phyloP scores from a whole-genome alignment of 2,329 filamentous ascomycete genomes.

The Alternaria metachromatica region DNA sequence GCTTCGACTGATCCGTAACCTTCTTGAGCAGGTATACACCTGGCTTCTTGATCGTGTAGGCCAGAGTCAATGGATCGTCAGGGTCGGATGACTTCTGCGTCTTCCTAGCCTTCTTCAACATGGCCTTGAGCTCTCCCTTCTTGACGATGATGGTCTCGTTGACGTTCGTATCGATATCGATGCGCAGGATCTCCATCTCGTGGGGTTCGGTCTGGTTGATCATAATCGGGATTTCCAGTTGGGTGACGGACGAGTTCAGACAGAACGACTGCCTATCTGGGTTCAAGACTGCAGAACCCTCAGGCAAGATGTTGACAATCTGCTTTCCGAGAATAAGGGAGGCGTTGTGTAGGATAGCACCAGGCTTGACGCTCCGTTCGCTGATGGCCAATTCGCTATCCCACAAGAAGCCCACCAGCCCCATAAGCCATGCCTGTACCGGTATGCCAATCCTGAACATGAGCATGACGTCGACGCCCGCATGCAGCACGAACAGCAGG shows the following conservation, averaged over 20 bases:
- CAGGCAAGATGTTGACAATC: slow-evolving; percentile 95
- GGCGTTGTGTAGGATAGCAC: slow-evolving; percentile 85
- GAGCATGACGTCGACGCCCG: slow-evolving; percentile 78
- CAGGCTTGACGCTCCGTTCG: slow-evolving; percentile 90
- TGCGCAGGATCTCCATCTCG: slow-evolving; percentile 84
- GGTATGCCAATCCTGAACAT: slow-evolving; percentile 93
- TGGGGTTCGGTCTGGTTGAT: slow-evolving; percentile 94
- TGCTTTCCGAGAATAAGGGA: slow-evolving; percentile 95
- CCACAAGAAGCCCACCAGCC: slow-evolving; percentile 80
- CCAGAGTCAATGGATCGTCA: slow-evolving; percentile 69
- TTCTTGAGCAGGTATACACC: slow-evolving; percentile 85
- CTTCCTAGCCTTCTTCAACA: slow-evolving; percentile 74
- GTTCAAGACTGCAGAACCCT: slow-evolving; percentile 91
- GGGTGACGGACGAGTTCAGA: slow-evolving; percentile 68
- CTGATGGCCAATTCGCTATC: slow-evolving; percentile 92
- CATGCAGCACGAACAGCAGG: slow-evolving; percentile 73
- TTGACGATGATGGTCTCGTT: slow-evolving; percentile 82
- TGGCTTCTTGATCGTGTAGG: slow-evolving; percentile 80
- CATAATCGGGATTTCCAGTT: slow-evolving; percentile 77
- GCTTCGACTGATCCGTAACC: slow-evolving; percentile 90
- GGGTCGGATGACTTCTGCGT: slow-evolving; percentile 56
- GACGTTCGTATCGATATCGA: slow-evolving; percentile 80
- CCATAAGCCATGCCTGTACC: slow-evolving; percentile 73
- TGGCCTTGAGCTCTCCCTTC: slow-evolving; percentile 74
- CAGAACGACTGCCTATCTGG: slow-evolving; percentile 83